Evolutionary conservation across 495 filamentous ascomycete species (phyloP).

Genomic region (Talaromyces adpressus): DNA sequence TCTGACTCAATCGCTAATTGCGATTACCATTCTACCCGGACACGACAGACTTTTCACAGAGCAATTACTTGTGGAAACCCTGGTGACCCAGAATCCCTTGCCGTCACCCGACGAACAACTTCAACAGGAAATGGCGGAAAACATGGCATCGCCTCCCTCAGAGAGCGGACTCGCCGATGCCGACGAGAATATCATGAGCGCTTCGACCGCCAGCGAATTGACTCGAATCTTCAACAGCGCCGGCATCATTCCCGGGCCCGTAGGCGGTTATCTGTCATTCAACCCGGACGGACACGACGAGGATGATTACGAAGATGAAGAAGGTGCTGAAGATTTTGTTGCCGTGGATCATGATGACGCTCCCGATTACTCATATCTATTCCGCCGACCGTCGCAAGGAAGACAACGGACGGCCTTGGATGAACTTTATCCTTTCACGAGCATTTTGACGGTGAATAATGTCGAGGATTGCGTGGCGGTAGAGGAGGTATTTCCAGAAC

Average conservation of each 20-base stretch:
- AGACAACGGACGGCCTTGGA: slow-evolving; percentile 32
- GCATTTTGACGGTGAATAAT: slow-evolving; percentile 64
- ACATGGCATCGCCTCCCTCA: slow-evolving; percentile 4
- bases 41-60: not conserved
- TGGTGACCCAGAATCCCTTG: not conserved
- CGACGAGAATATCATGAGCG: slow-evolving; percentile 9
- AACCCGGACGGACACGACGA: slow-evolving; percentile 26
- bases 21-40: not conserved
- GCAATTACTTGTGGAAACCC: not conserved
- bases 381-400: slow-evolving; percentile 25
- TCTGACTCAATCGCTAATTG: not conserved
- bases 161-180: slow-evolving; percentile 4
- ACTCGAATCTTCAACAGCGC: slow-evolving; percentile 27
- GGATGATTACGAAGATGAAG: slow-evolving; percentile 32
- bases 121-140: slow-evolving; percentile 2
- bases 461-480: slow-evolving; percentile 69
- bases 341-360: slow-evolving; percentile 37
- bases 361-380: slow-evolving; percentile 37
- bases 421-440: slow-evolving; percentile 60
- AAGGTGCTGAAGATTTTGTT: slow-evolving; percentile 29
- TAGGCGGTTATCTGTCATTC: slow-evolving; percentile 26
- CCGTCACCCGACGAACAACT: not conserved
- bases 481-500: slow-evolving; percentile 68
- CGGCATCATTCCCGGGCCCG: slow-evolving; percentile 19
- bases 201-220: slow-evolving; percentile 25